Evolutionary conservation across 1,139 yeast genomes (phyloP).

Genomic region (Candida pseudoviswanathii): DNA sequence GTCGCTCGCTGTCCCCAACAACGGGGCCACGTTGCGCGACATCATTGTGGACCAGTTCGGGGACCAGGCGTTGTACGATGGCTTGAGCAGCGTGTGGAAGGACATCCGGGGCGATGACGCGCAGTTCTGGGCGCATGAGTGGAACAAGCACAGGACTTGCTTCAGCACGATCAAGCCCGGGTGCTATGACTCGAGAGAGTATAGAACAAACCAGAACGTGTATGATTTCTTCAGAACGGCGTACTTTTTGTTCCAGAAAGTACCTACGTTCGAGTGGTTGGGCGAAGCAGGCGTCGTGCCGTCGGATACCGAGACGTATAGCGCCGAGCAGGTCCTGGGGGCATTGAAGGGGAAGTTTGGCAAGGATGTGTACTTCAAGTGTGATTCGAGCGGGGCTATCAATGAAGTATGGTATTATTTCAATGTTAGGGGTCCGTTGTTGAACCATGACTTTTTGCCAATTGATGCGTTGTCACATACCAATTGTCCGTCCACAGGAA

Average conservation of each 20-base stretch:
- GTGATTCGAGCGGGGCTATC: constrained; percentile 61
- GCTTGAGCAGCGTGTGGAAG: constrained; percentile 73
- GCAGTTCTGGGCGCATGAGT: constrained; percentile 88
- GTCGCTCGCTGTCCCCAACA: constrained; percentile 46
- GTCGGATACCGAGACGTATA: constrained; percentile 58
- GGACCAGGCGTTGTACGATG: constrained; percentile 53
- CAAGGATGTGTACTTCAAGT: constrained; percentile 69
- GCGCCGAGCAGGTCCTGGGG: constrained; percentile 60
- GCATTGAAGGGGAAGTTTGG: constrained; percentile 63
- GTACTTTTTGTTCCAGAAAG: constrained; percentile 59
- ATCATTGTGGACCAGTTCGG: constrained; percentile 52
- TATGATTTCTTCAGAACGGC: constrained; percentile 77
- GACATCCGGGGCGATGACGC: constrained; percentile 74
- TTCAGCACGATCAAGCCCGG: constrained; percentile 73
- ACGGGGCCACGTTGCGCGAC: constrained; percentile 43
- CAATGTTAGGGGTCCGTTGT: constrained; percentile 73
- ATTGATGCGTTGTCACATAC: constrained; percentile 54
- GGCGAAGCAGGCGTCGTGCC: constrained; percentile 71
- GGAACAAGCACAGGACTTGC: constrained; percentile 94
- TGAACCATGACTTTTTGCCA: constrained; percentile 63
- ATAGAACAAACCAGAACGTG: constrained; percentile 52
- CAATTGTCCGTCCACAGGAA: constrained; percentile 73
- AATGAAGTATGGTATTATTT: constrained; percentile 93
- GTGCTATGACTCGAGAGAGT: constrained; percentile 50
- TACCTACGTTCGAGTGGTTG: constrained; percentile 75